Evolutionary conservation across 495 filamentous ascomycete species (phyloP), one percentile per base, ranked within the genome.

Genomic region (Umbilicaria muhlenbergii): DNA sequence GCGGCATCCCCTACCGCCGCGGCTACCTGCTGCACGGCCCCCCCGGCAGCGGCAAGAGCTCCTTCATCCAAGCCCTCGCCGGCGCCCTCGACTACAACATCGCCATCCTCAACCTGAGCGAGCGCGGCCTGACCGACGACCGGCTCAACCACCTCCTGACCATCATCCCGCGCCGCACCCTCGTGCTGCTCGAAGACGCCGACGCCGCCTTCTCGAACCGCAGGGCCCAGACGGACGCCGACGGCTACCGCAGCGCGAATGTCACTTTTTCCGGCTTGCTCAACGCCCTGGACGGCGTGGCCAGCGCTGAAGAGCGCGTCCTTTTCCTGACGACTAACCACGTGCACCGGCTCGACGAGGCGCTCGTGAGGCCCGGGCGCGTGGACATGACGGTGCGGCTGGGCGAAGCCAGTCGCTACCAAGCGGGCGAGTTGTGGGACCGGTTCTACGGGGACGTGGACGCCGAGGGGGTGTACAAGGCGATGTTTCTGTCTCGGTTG

Each of bases 291-390:
- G 91, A 98, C 50, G 91, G 91, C 0, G 79, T 95, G 7, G 87
- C 88, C n/a, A 92, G 88, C 45, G 85, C 86, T 2, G 91, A 98
- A 53, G 86, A 96, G 60, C 72, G 91, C 13, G 80, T 98, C 42
- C 74, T 92, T 13, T 91, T 98, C 58, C 71, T 98, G 40, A 98
- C 91, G 5, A 98, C 91, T 16, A 98, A 98, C 50, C 84, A 95
- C 48, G 75, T 92, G 24, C 84, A 93, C 43, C 73, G 83, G 14
- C 72, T 98, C 2, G 91, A 98, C 53, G 75, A 78, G 48, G 91
- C 91, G 17, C 65, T 98, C 34, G 81, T 98, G 21, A 73, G 91
- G 21, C 91, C 91, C 2, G 91, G 91, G 5, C 71, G 91, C 41
- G 86, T 98, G 1, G 91, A 98, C 59, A 84, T 96, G 78, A 89